Evolutionary conservation across 2,329 filamentous ascomycete species (phyloP).

Genomic region (Epichloe hybrida): DNA sequence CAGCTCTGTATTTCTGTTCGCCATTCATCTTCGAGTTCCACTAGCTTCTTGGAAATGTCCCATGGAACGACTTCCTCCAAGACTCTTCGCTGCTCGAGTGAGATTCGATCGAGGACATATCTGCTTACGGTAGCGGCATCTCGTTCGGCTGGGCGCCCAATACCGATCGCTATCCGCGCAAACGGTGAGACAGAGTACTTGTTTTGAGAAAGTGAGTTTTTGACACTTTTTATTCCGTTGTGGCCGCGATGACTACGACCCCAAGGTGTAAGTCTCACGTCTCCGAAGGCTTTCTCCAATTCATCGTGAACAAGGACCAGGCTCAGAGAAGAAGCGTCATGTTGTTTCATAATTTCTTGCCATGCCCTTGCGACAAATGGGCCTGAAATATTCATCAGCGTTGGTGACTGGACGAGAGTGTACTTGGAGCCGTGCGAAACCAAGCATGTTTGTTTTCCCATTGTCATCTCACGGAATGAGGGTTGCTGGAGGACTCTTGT

Average conservation of each 20-base stretch:
- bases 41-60: conserved; percentile 36
- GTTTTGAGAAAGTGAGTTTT: conserved; percentile 30
- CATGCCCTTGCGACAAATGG: conserved; percentile 54
- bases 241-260: conserved; percentile 54
- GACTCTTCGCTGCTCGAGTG: conserved; percentile 31
- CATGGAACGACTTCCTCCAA: conserved; percentile 39
- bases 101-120: conserved; percentile 66
- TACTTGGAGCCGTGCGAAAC: conserved; percentile 37
- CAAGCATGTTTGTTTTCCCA: conserved; percentile 38
- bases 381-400: conserved; percentile 77
- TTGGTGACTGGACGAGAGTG: conserved; percentile 61
- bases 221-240: conserved; percentile 60
- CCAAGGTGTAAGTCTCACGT: conserved; percentile 51
- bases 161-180: conserved; percentile 64
- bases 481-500: conserved; percentile 32
- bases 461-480: conserved; percentile 30
- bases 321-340: conserved; percentile 22
- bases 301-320: conserved; percentile 84
- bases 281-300: conserved; percentile 58
- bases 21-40: conserved; percentile 31
- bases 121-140: conserved; percentile 53
- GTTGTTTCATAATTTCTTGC: conserved; percentile 34
- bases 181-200: conserved; percentile 29
- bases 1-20: conserved; percentile 9
- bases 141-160: conserved; percentile 65